Evolutionary conservation across 345 rosid genomes (phyloP).

Genomic region (Clarkia xantiana): DNA sequence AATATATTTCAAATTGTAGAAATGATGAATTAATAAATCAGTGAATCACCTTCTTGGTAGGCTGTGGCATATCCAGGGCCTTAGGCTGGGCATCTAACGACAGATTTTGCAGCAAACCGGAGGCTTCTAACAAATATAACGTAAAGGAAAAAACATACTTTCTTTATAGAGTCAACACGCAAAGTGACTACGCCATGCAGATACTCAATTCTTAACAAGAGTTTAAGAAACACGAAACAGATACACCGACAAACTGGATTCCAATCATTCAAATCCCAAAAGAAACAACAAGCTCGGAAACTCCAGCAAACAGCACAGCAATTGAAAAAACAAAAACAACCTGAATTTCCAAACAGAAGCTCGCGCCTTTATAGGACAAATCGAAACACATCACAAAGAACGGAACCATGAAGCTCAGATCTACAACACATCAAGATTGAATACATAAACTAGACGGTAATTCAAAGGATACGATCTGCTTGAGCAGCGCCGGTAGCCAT

Average conservation of each 20-base stretch:
- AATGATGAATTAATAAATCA: not conserved
- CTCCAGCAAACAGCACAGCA: too few relatives aligned
- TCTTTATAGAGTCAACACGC: not conserved
- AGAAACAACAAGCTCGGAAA: too few relatives aligned
- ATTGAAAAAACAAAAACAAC: too few relatives aligned
- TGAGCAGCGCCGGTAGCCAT: slow-evolving; percentile 28
- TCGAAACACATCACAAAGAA: not conserved
- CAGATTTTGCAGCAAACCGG: slow-evolving; percentile 28
- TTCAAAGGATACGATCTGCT: slow-evolving; percentile 23
- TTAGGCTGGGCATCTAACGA: slow-evolving; percentile 20
- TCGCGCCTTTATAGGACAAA: too few relatives aligned
- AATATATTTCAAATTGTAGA: not conserved
- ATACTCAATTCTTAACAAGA: not conserved
- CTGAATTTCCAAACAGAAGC: too few relatives aligned
- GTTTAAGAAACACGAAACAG: too few relatives aligned
- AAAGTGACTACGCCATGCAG: not conserved
- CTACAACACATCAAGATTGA: not conserved
- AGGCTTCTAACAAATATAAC: slow-evolving; percentile 13
- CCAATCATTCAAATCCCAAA: too few relatives aligned
- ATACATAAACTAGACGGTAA: not conserved
- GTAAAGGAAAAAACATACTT: slow-evolving; percentile 12
- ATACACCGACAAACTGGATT: too few relatives aligned
- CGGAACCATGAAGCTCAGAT: not conserved
- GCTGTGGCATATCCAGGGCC: slow-evolving; percentile 22
- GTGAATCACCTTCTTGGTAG: slow-evolving; percentile 18